Base-by-base conservation (phyloP, 805 yeast species). In the Sugiyamaella smithiae region DNA sequence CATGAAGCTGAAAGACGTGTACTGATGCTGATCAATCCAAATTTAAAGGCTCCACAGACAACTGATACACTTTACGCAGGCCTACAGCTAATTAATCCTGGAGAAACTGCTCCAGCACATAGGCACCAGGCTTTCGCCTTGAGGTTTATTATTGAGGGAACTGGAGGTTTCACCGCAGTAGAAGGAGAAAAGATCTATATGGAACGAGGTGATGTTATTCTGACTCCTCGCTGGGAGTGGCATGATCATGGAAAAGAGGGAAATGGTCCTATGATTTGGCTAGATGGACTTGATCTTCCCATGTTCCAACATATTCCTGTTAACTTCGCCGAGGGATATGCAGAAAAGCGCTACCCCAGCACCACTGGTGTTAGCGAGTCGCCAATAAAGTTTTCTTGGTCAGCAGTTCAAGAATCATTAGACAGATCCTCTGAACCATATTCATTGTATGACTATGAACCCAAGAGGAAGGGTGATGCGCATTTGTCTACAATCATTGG, bases 241-340 rank as follows among this genome's bases (percentile, higher is more conserved):
- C 49, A 46, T 19, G 49, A 46, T 28, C 49, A 46, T 29, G 49
- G 49, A 14, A 46, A 46, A 12, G 49, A 46, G 20, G 49, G 49
- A 5, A n/a, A 20, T 29, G 48, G 37, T 19, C 40, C 48, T 4
- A 42, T 46, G 46, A 25, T 46, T 7, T 46, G 49, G 49, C 40
- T 46, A 4, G 49, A 46, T 14, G 49, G 46, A 4, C 31, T 46
- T 3, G 49, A 46, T 31, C 48, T 46, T 3, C 49, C 49, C 3
- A 40, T 41, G 19, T 46, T 46, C 19, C 49, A 46, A 24, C 28
- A 40, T n/a, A 26, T 46, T 17, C 49, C 49, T 20, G 49, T 46
- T 5, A 40, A 46, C 26, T 46, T 46, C 25, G 48, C 46, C 12
- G 49, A 46, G 19, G 31, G 31, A 17, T 46, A 46, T 24, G 19